Evolutionary conservation across 2,329 filamentous ascomycete genomes (phyloP).

Genomic region (Cladosporium sp.): DNA sequence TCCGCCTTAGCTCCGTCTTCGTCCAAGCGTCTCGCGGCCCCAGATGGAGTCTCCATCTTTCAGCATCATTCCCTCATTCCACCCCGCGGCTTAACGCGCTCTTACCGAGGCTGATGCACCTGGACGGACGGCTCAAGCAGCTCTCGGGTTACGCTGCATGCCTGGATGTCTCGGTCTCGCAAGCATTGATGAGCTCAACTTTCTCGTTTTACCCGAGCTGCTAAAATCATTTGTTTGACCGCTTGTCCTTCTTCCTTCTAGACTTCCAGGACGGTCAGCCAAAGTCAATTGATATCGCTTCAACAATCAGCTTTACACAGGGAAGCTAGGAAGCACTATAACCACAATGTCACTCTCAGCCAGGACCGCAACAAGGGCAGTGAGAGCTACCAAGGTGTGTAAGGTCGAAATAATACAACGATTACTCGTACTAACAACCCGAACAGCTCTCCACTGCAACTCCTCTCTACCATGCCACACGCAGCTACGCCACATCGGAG

Average conservation of each 20-base stretch:
- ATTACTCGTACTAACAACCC: neutral
- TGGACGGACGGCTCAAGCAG: neutral
- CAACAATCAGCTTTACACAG: neutral
- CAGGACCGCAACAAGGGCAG: conserved; percentile 61
- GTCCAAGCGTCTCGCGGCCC: conserved; percentile 1
- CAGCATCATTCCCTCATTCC: neutral
- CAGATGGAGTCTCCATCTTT: neutral
- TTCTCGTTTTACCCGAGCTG: neutral
- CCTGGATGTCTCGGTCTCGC: neutral
- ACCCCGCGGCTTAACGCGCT: neutral
- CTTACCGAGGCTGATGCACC: neutral
- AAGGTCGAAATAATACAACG: conserved; percentile 3
- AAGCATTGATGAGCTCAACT: conserved; percentile 7
- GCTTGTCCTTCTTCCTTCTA: neutral
- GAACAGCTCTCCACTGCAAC: conserved; percentile 30
- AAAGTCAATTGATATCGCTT: neutral
- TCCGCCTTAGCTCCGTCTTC: conserved; percentile 11
- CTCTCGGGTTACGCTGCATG: neutral
- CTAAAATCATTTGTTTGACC: neutral
- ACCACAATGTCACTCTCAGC: conserved; percentile 63
- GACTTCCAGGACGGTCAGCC: neutral
- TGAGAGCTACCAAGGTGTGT: conserved; percentile 64
- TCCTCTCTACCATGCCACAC: conserved; percentile 32
- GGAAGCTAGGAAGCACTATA: neutral
- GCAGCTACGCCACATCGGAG: conserved; percentile 73